A percentile compares a stretch with the other conserved stretches of the same genome.
These are phyloP conservation scores for Lepraria neglecta DNA, from an alignment of 495 filamentous ascomycete genomes.

Conservation along the genomic window DNA sequence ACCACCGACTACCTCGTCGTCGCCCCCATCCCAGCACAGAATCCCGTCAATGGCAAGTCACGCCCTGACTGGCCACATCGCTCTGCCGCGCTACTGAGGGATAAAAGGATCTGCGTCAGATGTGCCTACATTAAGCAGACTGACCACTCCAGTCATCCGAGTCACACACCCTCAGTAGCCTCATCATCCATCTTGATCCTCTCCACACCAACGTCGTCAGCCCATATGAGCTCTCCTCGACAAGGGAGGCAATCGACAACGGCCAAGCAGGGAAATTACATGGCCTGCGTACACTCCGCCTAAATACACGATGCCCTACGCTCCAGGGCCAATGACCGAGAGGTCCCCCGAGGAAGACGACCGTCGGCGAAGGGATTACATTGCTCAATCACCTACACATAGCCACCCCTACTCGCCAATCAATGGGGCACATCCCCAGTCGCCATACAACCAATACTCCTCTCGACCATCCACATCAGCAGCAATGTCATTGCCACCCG, in stretches of 20 bases:
- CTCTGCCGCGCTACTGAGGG: constrained; percentile 14
- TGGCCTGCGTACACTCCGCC: constrained; percentile 25
- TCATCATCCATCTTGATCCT: neutral
- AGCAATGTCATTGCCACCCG: constrained; percentile 19
- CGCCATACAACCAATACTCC: constrained; percentile 24
- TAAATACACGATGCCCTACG: constrained; percentile 2
- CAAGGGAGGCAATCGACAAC: constrained; percentile 2
- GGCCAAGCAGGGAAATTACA: constrained; percentile 7
- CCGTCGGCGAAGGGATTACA: constrained; percentile 28
- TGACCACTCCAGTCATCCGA: constrained; percentile 9
- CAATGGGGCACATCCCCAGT: constrained; percentile 25
- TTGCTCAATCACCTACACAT: constrained; percentile 25
- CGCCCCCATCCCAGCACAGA: constrained; percentile 5
- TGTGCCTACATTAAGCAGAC: constrained; percentile 12
- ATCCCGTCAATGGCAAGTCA: constrained; percentile 1
- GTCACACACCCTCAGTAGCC: constrained; percentile 16
- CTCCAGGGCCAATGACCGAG: constrained; percentile 24
- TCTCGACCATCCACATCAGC: constrained; percentile 27
- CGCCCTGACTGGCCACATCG: constrained; percentile 11
- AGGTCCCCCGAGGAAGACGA: constrained; percentile 31
- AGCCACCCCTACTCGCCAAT: constrained; percentile 25
- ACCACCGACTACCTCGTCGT: constrained; percentile 13
- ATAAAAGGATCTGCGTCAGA: constrained; percentile 20
- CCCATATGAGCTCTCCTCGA: neutral
- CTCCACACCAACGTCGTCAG: constrained; percentile 6